These are phyloP conservation scores for Kuraishia cidri DNA, from an alignment of 805 yeast species.

Conservation along the genomic window DNA sequence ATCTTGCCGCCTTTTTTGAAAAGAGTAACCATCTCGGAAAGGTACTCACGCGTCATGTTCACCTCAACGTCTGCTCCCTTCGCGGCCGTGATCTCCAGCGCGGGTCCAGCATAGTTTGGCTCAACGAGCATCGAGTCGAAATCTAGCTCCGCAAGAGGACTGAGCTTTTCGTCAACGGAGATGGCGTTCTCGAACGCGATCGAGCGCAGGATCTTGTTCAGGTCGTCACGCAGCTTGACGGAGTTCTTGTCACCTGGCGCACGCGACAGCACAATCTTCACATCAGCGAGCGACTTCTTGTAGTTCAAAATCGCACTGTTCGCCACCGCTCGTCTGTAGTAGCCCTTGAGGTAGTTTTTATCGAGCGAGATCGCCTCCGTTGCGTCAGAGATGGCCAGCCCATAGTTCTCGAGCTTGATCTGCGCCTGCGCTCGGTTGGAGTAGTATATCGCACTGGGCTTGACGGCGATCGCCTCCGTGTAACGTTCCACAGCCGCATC, in stretches of 20 bases:
- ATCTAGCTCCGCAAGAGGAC: slow-evolving; percentile 37
- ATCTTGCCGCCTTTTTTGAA: slow-evolving; percentile 68
- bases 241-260: slow-evolving; percentile 70
- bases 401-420: slow-evolving; percentile 79
- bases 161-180: slow-evolving; percentile 51
- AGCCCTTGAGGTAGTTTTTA: slow-evolving; percentile 63
- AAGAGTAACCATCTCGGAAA: slow-evolving; percentile 54
- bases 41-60: slow-evolving; percentile 43
- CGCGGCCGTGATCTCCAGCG: slow-evolving; percentile 29
- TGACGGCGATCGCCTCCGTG: slow-evolving; percentile 64
- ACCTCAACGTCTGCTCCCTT: slow-evolving; percentile 24
- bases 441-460: slow-evolving; percentile 55
- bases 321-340: slow-evolving; percentile 83
- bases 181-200: slow-evolving; percentile 85
- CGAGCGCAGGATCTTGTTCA: slow-evolving; percentile 57
- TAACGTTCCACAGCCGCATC: slow-evolving; percentile 62
- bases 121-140: slow-evolving; percentile 41
- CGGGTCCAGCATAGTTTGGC: slow-evolving; percentile 51
- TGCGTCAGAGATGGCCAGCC: slow-evolving; percentile 77
- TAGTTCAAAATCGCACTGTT: slow-evolving; percentile 68
- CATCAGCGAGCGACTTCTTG: slow-evolving; percentile 63
- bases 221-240: slow-evolving; percentile 46
- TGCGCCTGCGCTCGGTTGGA: slow-evolving; percentile 90
- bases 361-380: slow-evolving; percentile 61
- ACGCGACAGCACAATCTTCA: slow-evolving; percentile 48